These are phyloP conservation scores for Fraxinus pennsylvanica DNA, from an alignment of 257 asterid species.

Conservation along the genomic window DNA sequence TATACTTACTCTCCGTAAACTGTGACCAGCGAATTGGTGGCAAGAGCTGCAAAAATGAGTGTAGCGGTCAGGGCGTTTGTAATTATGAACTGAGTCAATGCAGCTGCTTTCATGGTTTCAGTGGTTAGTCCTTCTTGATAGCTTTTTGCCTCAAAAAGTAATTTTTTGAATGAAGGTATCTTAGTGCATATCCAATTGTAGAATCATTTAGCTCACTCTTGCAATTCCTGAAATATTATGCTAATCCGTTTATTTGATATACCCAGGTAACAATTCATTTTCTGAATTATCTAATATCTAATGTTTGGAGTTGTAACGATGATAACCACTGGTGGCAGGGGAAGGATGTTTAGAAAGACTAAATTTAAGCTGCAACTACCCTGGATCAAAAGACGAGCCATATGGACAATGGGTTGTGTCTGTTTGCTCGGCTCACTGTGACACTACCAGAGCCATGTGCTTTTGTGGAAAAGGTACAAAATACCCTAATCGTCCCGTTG, in stretches of 20 bases:
- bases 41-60: slow-evolving; percentile 72
- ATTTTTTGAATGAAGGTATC: not conserved
- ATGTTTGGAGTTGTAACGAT: slow-evolving; percentile 21
- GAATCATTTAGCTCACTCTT: not conserved
- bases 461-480: slow-evolving; percentile 97
- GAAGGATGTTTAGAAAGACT: slow-evolving; percentile 79
- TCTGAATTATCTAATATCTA: slow-evolving; percentile 8
- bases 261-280: not conserved
- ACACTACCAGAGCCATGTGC: slow-evolving; percentile 91
- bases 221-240: not conserved
- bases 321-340: slow-evolving; percentile 45
- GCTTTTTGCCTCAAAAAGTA: not conserved
- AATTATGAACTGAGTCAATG: slow-evolving; percentile 83
- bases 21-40: slow-evolving; percentile 73
- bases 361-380: slow-evolving; percentile 70
- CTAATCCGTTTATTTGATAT: not conserved
- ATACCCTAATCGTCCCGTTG: slow-evolving; percentile 86
- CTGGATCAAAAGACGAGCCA: slow-evolving; percentile 55
- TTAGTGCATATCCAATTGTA: not conserved
- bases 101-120: slow-evolving; percentile 91
- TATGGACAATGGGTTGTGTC: slow-evolving; percentile 94
- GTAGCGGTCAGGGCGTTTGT: slow-evolving; percentile 86
- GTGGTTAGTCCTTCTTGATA: slow-evolving; percentile 52
- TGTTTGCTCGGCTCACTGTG: slow-evolving; percentile 81
- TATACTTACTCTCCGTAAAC: slow-evolving; percentile 23